Percentiles rank a stretch among this genome's conserved stretches.
phyloP scores from a whole-genome alignment of 768 basidiomycete genomes.

The Terana coerulea region DNA sequence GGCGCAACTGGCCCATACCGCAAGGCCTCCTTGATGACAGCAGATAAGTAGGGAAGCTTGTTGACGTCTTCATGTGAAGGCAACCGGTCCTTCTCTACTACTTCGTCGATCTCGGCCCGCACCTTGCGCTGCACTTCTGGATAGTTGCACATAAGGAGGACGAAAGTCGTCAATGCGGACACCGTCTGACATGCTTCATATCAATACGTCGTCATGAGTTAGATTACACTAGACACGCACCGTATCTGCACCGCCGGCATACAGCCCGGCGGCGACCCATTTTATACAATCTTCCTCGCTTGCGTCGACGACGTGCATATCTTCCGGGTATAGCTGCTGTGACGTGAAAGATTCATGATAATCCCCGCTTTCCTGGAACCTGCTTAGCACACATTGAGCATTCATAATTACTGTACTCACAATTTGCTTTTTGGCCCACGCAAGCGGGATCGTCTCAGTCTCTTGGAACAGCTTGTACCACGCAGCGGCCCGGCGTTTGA shows the following conservation, averaged over 20 bases:
- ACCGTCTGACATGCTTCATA: conserved; percentile 4
- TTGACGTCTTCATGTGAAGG: conserved; percentile 3
- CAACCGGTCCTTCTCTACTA: conserved; percentile 13
- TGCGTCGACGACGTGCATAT: conserved; percentile 21
- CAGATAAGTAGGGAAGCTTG: conserved; percentile 12
- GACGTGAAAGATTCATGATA: conserved; percentile 6
- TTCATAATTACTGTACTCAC: conserved; percentile 16
- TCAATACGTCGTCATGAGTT: not conserved
- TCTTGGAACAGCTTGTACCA: conserved; percentile 19
- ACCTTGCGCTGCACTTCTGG: conserved; percentile 16
- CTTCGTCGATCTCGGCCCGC: conserved; percentile 17
- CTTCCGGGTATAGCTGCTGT: not conserved
- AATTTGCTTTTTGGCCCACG: conserved; percentile 28
- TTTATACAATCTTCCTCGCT: conserved; percentile 61
- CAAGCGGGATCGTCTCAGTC: conserved; percentile 29
- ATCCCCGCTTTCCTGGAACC: not conserved
- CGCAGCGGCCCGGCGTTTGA: conserved; percentile 21
- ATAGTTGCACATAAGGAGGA: conserved; percentile 13
- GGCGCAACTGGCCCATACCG: conserved; percentile 30
- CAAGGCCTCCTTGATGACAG: conserved; percentile 22
- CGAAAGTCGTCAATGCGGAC: conserved; percentile 5
- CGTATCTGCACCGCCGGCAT: conserved; percentile 35
- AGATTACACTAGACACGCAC: conserved; percentile 20
- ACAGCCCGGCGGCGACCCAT: conserved; percentile 43
- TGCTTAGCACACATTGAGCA: no score